A percentile compares a stretch with the other conserved stretches of the same genome.
Conservation (phyloP, 495 filamentous ascomycete genomes). For the Staphylotrichum tortipilum region DNA sequence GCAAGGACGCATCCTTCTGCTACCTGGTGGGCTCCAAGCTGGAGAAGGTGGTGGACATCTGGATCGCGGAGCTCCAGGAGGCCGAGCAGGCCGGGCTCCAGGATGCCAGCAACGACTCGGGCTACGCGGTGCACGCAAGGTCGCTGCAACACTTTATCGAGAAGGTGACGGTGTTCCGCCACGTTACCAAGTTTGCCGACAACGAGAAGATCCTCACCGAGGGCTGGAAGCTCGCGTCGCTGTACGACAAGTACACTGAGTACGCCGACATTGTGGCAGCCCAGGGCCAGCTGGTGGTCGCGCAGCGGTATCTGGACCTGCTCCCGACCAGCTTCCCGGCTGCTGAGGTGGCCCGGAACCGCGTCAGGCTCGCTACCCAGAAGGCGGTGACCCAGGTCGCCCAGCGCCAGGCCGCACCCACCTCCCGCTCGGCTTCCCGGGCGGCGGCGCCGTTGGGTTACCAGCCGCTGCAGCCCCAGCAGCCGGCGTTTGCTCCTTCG, state of each 20-base stretch:
- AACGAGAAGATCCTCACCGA: slow-evolving; percentile 56
- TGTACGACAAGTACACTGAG: slow-evolving; percentile 95
- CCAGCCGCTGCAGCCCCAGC: no score
- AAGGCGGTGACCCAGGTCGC: slow-evolving; percentile 43
- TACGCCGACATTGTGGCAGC: slow-evolving; percentile 92
- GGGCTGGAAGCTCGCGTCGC: slow-evolving; percentile 78
- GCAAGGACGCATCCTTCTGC: slow-evolving; percentile 91
- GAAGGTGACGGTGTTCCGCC: slow-evolving; percentile 94
- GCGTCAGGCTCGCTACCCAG: slow-evolving; percentile 76
- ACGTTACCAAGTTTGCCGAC: slow-evolving; percentile 87
- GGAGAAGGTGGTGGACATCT: slow-evolving; percentile 91
- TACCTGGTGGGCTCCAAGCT: slow-evolving; percentile 91
- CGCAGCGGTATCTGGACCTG: slow-evolving; percentile 85
- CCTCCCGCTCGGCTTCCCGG: slow-evolving; percentile 23
- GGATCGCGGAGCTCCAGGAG: slow-evolving; percentile 81
- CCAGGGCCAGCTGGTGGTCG: slow-evolving; percentile 76
- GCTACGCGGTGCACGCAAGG: slow-evolving; percentile 85
- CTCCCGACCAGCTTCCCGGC: slow-evolving; percentile 79
- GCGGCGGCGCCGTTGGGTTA: slow-evolving; percentile 28
- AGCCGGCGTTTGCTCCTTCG: slow-evolving; percentile 24
- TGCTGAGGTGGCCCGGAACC: slow-evolving; percentile 77
- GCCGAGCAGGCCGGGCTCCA: slow-evolving; percentile 66
- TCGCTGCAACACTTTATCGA: slow-evolving; percentile 90
- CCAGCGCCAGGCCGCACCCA: slow-evolving; percentile 21
- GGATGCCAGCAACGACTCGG: slow-evolving; percentile 57